Evolutionary conservation across 164 flowering plant genomes (phyloP).

Genomic region (Piper longum): DNA sequence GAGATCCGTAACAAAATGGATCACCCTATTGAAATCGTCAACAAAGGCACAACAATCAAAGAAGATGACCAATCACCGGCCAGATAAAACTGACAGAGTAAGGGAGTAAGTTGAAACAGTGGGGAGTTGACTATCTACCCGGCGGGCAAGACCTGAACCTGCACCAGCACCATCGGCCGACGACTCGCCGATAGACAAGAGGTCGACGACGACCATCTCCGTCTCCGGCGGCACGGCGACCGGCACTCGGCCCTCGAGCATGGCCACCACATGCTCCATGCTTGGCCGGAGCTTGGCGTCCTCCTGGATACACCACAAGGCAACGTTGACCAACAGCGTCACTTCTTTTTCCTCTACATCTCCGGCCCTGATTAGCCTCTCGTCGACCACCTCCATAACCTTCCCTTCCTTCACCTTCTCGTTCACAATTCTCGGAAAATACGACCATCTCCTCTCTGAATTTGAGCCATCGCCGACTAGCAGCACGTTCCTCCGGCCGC

Average conservation of each 20-base stretch:
- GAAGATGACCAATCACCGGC: constrained; percentile 10
- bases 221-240: constrained; percentile 65
- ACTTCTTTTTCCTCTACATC: constrained; percentile 42
- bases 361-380: constrained; percentile 23
- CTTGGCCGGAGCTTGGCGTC: constrained; percentile 49
- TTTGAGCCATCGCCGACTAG: constrained; percentile 14
- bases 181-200: constrained; percentile 27
- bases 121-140: constrained; percentile 4
- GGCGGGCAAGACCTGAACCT: background rate
- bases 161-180: background rate
- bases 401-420: constrained; percentile 55
- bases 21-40: no score
- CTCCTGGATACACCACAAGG: constrained; percentile 88
- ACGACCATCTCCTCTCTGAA: constrained; percentile 41
- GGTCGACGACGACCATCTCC: constrained; percentile 50
- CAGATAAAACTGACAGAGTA: constrained; percentile 21
- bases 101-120: constrained; percentile 11
- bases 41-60: no score
- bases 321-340: constrained; percentile 37
- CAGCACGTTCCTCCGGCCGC: constrained; percentile 56
- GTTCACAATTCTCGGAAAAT: constrained; percentile 51
- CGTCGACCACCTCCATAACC: constrained; percentile 65
- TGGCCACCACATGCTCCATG: constrained; percentile 61
- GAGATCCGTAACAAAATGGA: constrained; percentile 1
- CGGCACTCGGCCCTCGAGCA: constrained; percentile 52